Base-by-base conservation (phyloP, 164 flowering plant species). In the Piper betle region DNA sequence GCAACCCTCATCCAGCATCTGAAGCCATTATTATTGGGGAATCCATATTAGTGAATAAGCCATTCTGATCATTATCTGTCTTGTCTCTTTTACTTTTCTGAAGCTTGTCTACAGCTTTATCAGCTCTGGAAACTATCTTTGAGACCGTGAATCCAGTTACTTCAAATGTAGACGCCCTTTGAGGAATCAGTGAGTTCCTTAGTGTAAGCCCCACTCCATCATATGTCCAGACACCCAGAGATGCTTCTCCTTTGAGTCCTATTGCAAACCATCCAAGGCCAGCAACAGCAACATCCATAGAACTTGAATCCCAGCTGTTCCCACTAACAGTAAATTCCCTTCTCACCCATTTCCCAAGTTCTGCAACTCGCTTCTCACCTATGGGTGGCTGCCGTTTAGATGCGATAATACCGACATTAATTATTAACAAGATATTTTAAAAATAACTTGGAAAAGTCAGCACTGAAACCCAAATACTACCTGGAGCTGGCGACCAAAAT, bases 221-320 rank as follows among this genome's bases (percentile, higher is more conserved):
- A 41, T 93, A 93, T 0, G 92, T 84, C 98, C 98, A 90, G 64
- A 81, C 91, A 55, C 90, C 81, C 40, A 93, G 65, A 6, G 50
- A 54, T 19, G 92, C 98, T 64, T 90, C 91, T 57, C 98, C 98
- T 73, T 84, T 90, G 15, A 93, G 83, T 57, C 94, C 92, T 68
- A 93, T 62, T 39, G 89, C 83, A 79, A 87, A 87, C 98, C 98
- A 93, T 63, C 98, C 97, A 38, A 93, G 81, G 62, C 97, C 97
- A 65, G 92, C 77, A 67, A 81, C 92, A 60, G 98, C 90, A 69
- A 88, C 73, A 66, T 93, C 98, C 18, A 81, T 81, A 53, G 82
- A 87, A 71, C 85, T 88, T 53, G 79, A 74, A 61, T 87, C 89
- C 98, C 98, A 93, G 66, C 77, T 83, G 67, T 63, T 76, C 20